These are phyloP conservation scores for Endogone sp. DNA, from an alignment of 192 early-diverging fungal genomes.

Conservation along the genomic window DNA sequence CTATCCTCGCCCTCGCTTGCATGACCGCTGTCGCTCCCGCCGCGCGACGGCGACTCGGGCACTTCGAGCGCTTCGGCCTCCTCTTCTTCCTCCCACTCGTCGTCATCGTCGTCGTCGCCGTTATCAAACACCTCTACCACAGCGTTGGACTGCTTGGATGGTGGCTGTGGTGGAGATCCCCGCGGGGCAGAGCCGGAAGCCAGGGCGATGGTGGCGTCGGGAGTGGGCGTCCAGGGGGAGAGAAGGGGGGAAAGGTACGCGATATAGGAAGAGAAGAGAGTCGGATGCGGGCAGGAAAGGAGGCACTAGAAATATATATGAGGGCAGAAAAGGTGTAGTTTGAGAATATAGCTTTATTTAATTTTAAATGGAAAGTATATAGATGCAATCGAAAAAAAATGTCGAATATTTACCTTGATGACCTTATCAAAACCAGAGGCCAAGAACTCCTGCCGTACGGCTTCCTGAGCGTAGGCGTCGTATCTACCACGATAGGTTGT, in stretches of 20 bases:
- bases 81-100: not conserved
- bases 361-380: not conserved
- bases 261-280: conserved; percentile 14
- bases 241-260: conserved; percentile 18
- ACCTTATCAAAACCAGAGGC: conserved; percentile 34
- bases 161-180: not conserved
- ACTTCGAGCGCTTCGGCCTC: no score
- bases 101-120: conserved; percentile 5
- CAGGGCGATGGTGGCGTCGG: not conserved
- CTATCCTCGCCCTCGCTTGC: not conserved
- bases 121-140: conserved; percentile 2
- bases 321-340: not conserved
- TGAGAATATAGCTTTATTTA: not conserved
- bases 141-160: not conserved
- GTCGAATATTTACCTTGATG: conserved; percentile 21
- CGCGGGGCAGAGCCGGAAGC: not conserved
- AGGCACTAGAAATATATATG: conserved; percentile 10
- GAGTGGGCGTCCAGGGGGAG: conserved; percentile 13
- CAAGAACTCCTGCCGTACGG: conserved; percentile 29
- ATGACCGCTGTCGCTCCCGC: not conserved
- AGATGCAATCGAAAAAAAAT: not conserved
- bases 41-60: no score
- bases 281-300: conserved; percentile 23
- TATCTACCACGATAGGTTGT: conserved; percentile 20
- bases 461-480: conserved; percentile 22